A percentile compares a stretch with the other conserved stretches of the same genome.
Evolutionary conservation across 257 asterid species (phyloP).

Genomic region (Solanum neorickii): DNA sequence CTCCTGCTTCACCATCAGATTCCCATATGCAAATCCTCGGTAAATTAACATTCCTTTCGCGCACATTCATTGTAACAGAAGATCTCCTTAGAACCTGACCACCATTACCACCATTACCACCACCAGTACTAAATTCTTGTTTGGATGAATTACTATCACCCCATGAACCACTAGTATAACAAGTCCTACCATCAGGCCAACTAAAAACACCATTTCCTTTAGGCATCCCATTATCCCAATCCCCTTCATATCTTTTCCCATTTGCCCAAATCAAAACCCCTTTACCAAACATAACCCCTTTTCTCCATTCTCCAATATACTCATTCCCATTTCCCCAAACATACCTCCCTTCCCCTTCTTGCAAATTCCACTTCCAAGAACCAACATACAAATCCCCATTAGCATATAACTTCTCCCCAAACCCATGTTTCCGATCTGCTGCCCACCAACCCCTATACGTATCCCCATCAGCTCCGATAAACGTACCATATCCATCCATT

Average conservation of each 20-base stretch:
- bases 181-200: constrained; percentile 14
- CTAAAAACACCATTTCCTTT: constrained; percentile 15
- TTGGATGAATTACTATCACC: neutral
- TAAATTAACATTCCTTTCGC: constrained; percentile 2
- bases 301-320: constrained; percentile 16
- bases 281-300: constrained; percentile 15
- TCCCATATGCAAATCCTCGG: constrained; percentile 19
- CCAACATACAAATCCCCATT: constrained; percentile 9
- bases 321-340: constrained; percentile 11
- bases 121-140: neutral
- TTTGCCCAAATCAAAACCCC: constrained; percentile 14
- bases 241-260: constrained; percentile 18
- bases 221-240: constrained; percentile 10
- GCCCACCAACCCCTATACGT: constrained; percentile 4
- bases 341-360: constrained; percentile 11
- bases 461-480: constrained; percentile 7
- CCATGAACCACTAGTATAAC: neutral
- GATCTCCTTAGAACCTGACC: neutral
- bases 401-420: constrained; percentile 8
- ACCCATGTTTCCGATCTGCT: constrained; percentile 1
- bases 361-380: constrained; percentile 12
- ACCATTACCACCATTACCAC: neutral
- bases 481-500: constrained; percentile 7
- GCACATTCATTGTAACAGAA: neutral
- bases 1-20: constrained; percentile 15